Percentiles rank a stretch among this genome's conserved stretches.
Conservation (phyloP, 2,329 filamentous ascomycete genomes). For the Rhexocercosporidium sp. region DNA sequence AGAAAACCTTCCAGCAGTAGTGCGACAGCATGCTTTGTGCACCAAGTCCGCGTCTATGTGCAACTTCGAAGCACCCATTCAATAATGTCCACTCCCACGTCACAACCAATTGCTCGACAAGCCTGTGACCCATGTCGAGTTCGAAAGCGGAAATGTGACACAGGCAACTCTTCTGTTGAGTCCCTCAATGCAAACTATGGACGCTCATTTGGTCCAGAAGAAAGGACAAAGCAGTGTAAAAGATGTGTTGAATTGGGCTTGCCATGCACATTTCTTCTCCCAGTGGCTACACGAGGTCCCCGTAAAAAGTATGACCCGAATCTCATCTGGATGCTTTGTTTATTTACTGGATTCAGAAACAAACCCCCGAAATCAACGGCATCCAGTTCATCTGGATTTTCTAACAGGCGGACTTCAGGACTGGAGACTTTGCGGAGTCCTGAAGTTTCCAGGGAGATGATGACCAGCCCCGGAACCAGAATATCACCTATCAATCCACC, state of each 20-base stretch:
- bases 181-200: background rate
- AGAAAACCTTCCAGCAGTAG: background rate
- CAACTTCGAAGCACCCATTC: too few species aligned
- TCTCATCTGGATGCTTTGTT: background rate
- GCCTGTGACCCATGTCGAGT: conserved; percentile 4
- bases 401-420: background rate
- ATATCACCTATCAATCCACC: background rate
- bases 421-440: background rate
- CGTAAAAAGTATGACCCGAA: background rate
- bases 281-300: conserved; percentile 1
- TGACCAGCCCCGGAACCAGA: background rate
- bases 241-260: conserved; percentile 4
- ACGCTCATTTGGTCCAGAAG: background rate
- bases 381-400: background rate
- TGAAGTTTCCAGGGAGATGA: background rate
- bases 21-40: background rate
- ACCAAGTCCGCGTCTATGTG: background rate
- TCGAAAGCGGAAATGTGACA: conserved; percentile 5
- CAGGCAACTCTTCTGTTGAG: background rate
- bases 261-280: conserved; percentile 9
- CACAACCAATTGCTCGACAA: conserved; percentile 3
- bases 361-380: background rate
- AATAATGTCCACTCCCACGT: background rate
- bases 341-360: background rate
- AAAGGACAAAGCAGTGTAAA: background rate